Evolutionary conservation across 129 eudicot genomes (phyloP).

Genomic region (Solidago caesia): DNA sequence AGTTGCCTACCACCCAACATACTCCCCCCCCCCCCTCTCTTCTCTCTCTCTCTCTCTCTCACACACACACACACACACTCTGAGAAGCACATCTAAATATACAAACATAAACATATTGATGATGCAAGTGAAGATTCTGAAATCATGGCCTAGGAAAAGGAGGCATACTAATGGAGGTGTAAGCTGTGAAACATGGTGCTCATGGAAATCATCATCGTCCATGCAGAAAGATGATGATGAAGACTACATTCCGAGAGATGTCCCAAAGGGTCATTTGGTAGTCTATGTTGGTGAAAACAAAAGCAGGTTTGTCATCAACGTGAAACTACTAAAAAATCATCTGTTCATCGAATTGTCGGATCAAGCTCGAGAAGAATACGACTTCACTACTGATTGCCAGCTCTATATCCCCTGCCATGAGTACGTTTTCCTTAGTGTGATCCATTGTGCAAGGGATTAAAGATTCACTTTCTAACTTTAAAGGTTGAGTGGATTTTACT

Average conservation of each 20-base stretch:
- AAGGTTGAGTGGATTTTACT: conserved; percentile 18
- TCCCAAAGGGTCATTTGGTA: conserved; percentile 53
- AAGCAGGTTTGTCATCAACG: conserved; percentile 39
- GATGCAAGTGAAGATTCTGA: conserved; percentile 35
- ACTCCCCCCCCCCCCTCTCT: background rate
- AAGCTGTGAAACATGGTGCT: conserved; percentile 26
- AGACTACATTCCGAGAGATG: conserved; percentile 39
- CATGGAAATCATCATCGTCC: conserved; percentile 21
- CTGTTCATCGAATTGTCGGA: conserved; percentile 41
- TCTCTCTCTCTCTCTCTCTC: conserved; percentile 15
- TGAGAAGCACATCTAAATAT: background rate
- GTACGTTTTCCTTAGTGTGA: conserved; percentile 37
- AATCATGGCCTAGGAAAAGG: conserved; percentile 37
- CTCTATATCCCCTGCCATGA: conserved; percentile 54
- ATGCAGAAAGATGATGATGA: conserved; percentile 23
- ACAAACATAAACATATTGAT: conserved; percentile 10
- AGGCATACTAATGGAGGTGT: conserved; percentile 19
- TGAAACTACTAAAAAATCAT: conserved; percentile 40
- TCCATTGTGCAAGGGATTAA: conserved; percentile 32
- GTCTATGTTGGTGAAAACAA: conserved; percentile 50
- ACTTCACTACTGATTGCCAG: conserved; percentile 37
- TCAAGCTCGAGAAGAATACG: conserved; percentile 44
- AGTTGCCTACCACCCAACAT: conserved; percentile 26
- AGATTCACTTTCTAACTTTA: conserved; percentile 38
- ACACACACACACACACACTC: background rate